Conservation (phyloP, 352 stramenopile genomes). For the Phytophthora pseudosyringae region DNA sequence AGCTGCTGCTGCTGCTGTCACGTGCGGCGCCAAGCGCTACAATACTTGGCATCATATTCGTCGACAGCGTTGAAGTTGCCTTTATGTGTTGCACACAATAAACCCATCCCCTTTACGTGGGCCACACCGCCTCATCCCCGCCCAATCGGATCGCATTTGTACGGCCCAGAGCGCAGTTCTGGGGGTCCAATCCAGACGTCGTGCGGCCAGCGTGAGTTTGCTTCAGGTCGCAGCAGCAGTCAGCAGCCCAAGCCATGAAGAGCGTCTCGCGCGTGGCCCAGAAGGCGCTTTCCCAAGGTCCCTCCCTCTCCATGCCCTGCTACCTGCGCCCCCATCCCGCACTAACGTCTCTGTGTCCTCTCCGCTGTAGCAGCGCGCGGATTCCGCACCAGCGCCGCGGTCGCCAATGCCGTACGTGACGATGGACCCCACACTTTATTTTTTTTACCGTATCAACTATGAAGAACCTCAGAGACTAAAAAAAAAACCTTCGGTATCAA, state of each 20-base stretch:
- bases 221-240: conserved; percentile 12
- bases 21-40: no score
- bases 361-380: conserved; percentile 27
- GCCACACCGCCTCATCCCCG: no score
- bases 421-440: not conserved
- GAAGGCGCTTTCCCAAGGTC: conserved; percentile 41
- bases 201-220: conserved; percentile 33
- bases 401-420: conserved; percentile 46
- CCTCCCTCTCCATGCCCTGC: no score
- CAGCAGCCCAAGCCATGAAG: conserved; percentile 35
- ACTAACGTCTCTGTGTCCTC: not conserved
- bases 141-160: conserved; percentile 35
- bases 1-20: not conserved
- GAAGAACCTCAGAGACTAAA: not conserved
- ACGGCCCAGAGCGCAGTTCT: conserved; percentile 31
- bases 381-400: conserved; percentile 45
- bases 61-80: conserved; percentile 28
- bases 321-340: not conserved
- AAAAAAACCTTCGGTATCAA: not conserved
- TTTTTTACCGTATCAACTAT: conserved; percentile 3
- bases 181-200: conserved; percentile 27
- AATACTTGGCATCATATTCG: conserved; percentile 4
- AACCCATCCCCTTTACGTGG: not conserved
- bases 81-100: conserved; percentile 20
- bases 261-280: conserved; percentile 43